Base-by-base conservation (phyloP, 345 rosid genomes). In the Salix purpurea region DNA sequence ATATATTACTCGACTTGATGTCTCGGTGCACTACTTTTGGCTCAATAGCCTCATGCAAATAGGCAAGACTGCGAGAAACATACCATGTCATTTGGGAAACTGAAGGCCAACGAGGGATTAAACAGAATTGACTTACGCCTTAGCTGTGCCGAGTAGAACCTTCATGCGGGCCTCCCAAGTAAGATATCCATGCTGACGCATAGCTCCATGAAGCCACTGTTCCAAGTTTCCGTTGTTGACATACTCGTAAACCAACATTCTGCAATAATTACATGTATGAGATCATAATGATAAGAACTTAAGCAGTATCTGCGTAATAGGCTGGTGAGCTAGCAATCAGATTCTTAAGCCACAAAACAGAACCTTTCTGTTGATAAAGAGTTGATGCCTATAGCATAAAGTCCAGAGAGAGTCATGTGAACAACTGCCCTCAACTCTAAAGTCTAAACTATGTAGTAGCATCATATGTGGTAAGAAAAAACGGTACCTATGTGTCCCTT, bases 21-120 rank as follows among this genome's bases (percentile, higher is more conserved):
- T 96, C 99, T 62, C 99, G 89, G 65, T 96, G 99, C 83, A 96
- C 99, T 79, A 96, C 99, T 88, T 96, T 96, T 75, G 99, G 99
- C 82, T 96, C 99, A 78, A 96, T 94, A 65, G 99, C 98, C 87
- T 96, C 99, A 50, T 96, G 99, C 85, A 96, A 87, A 77, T 94
- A 96, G 24, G 98, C 95, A 65, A 96, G 97, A 81, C 99, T 96
- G 92, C 91, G 89, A 72, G 74, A 75, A 62, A 46, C 10, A 21
- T 46, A 24, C 15, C 36, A 23, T 11, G 64, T 71, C 40, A 19
- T 50, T 78, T 39, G 24, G 65, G 77, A 75, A 71, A 66, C 8
- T 39, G 40, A 81, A 65, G 7, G 62, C 65, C 34, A 6, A 74
- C 54, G 80, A 76, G 37, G 28, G 36, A 67, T 11, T 46, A 44